These are phyloP conservation scores for Boletus subcaerulescens DNA, from an alignment of 768 basidiomycete genomes.

Conservation along the genomic window DNA sequence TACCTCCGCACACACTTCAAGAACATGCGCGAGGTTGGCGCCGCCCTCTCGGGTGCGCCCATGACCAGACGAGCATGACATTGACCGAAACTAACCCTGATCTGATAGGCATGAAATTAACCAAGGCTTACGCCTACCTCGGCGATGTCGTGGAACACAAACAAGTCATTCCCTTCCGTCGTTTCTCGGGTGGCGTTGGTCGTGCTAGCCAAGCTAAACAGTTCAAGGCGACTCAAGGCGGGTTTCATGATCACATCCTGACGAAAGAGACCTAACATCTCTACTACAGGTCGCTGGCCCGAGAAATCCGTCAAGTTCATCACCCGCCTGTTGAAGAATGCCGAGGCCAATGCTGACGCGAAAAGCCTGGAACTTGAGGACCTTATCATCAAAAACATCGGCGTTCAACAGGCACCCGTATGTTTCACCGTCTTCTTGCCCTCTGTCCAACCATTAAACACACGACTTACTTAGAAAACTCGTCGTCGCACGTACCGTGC, in stretches of 20 bases:
- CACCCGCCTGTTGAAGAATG: conserved; percentile 93
- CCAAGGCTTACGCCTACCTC: conserved; percentile 95
- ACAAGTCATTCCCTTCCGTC: conserved; percentile 92
- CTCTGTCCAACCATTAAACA: conserved; percentile 1
- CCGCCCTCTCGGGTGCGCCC: conserved; percentile 81
- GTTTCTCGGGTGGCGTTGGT: conserved; percentile 94
- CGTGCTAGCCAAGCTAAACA: conserved; percentile 93
- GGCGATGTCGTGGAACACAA: conserved; percentile 95
- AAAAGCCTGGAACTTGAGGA: conserved; percentile 95
- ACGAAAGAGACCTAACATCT: not conserved
- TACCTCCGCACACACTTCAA: conserved; percentile 99
- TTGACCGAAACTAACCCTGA: conserved; percentile 1
- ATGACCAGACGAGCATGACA: not conserved
- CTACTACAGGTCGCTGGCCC: conserved; percentile 90
- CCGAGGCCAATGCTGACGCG: conserved; percentile 97
- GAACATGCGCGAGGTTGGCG: conserved; percentile 99
- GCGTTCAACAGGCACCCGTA: conserved; percentile 97
- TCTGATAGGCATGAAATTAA: conserved; percentile 76
- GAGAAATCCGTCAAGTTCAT: conserved; percentile 98
- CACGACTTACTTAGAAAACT: conserved; percentile 66
- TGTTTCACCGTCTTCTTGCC: conserved; percentile 30
- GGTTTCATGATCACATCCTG: conserved; percentile 27
- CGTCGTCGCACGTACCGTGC: conserved; percentile 99
- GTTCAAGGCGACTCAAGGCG: conserved; percentile 95
- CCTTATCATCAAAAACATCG: conserved; percentile 92